Evolutionary conservation across 2,329 filamentous ascomycete species (phyloP).

Genomic region (Neofusicoccum kwambonambiense): DNA sequence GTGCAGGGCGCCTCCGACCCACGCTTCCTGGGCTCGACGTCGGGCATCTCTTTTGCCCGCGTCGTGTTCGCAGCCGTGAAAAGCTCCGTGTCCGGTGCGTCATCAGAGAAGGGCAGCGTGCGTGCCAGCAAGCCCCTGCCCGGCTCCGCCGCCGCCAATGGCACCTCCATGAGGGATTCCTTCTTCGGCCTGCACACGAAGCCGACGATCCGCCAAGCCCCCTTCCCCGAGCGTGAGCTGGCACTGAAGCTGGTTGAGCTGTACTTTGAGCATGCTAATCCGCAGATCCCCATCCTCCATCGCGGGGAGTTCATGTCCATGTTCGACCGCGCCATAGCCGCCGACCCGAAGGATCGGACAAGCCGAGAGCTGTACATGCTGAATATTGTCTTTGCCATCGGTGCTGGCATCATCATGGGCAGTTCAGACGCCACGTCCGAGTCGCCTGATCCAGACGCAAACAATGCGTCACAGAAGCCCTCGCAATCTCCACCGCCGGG

Average conservation of each 20-base stretch:
- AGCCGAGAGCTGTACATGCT: slow-evolving; percentile 86
- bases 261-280: slow-evolving; percentile 95
- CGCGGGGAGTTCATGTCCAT: slow-evolving; percentile 85
- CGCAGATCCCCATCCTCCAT: slow-evolving; percentile 91
- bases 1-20: slow-evolving; percentile 77
- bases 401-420: slow-evolving; percentile 84
- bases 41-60: slow-evolving; percentile 89
- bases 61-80: slow-evolving; percentile 95
- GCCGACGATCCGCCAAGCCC: slow-evolving; percentile 79
- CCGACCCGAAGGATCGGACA: slow-evolving; percentile 64
- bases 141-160: slow-evolving; percentile 51
- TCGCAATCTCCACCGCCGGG: slow-evolving; percentile 32
- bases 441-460: slow-evolving; percentile 20
- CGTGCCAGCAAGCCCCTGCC: slow-evolving; percentile 57
- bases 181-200: slow-evolving; percentile 96
- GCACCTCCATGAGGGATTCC: slow-evolving; percentile 86
- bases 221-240: slow-evolving; percentile 76
- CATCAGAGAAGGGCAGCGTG: slow-evolving; percentile 63
- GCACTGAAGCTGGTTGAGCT: slow-evolving; percentile 72
- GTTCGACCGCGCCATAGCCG: slow-evolving; percentile 77
- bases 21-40: slow-evolving; percentile 78
- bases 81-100: slow-evolving; percentile 58
- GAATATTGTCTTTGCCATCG: slow-evolving; percentile 97
- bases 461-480: slow-evolving; percentile 24
- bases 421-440: slow-evolving; percentile 37